phyloP scores from a whole-genome alignment of 768 basidiomycete genomes.

The Hypholoma fasciculare region DNA sequence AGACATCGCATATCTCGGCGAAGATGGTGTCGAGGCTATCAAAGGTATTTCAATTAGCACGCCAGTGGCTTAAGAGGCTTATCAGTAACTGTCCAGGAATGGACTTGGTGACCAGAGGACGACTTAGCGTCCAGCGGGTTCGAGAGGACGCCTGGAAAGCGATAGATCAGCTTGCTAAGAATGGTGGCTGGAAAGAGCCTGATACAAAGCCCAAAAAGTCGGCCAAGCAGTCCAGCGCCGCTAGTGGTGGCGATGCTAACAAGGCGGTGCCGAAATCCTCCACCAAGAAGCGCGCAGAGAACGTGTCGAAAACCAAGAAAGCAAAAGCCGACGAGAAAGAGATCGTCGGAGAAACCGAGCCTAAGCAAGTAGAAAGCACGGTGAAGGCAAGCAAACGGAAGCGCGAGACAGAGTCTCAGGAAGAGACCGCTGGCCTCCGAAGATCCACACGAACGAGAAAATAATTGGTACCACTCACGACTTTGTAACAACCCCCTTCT shows the following conservation, averaged over 20 bases:
- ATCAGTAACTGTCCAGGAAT: conserved; percentile 46
- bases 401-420: conserved; percentile 4
- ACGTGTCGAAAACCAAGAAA: conserved; percentile 8
- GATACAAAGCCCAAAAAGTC: conserved; percentile 37
- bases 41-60: conserved; percentile 44
- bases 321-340: conserved; percentile 8
- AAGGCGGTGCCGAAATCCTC: conserved; percentile 9
- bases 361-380: not conserved
- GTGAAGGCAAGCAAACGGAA: conserved; percentile 9
- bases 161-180: conserved; percentile 58
- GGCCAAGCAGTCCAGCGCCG: not conserved
- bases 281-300: conserved; percentile 3
- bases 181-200: conserved; percentile 76
- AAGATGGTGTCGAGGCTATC: conserved; percentile 59
- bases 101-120: conserved; percentile 77
- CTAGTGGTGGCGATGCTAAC: conserved; percentile 2
- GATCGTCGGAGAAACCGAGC: not conserved
- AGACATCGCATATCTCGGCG: conserved; percentile 66
- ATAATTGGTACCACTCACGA: not conserved
- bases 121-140: conserved; percentile 88
- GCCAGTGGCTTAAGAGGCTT: not conserved
- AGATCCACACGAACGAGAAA: conserved; percentile 16
- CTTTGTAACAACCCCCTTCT: not conserved
- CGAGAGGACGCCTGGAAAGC: conserved; percentile 62
- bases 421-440: conserved; percentile 4